Base-by-base conservation (phyloP, 495 filamentous ascomycete species). In the Thozetella sp. region DNA sequence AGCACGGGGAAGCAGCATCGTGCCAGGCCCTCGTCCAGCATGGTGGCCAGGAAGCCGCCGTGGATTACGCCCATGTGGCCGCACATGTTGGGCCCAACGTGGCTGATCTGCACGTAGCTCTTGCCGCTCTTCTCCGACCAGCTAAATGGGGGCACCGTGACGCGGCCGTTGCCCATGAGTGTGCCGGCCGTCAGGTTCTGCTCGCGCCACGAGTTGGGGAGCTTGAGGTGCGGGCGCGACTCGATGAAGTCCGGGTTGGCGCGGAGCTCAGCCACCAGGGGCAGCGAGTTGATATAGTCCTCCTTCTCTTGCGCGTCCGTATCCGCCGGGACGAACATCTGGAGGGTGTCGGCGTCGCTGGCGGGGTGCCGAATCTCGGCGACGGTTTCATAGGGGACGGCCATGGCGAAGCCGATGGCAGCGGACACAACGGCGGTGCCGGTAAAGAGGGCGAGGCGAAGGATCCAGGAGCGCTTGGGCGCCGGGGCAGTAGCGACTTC, bases 21-120 rank as follows among this genome's bases (percentile, higher is more conserved):
- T 57, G 91, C 95, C 27, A 98, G 74, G 0, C 92, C 92, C 74
- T 99, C 95, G 65, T 99, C 95, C 50, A 98, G 76, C 67, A 99
- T 77, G 13, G 96, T 98, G 15, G 95, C 96, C 51, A 98, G 75
- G 62, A 98, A 71, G 0, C 95, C 95, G 9, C 95, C 95, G 67
- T 99, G 95, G 1, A 99, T 80, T 59, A 98, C 91, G 1, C 94
- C 95, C 20, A 90, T 88, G 69, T 99, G 93, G 3, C 95, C 95
- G 69, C 92, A 98, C 43, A 99, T 75, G 65, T 92, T 88, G 2
- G 80, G 73, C 17, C 95, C 96, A 1, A 97, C 80, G 69, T 94
- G 95, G 53, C 86, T 82, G 19, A 98, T 83, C 22, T 89, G 85
- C 10, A 94, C 84, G 50, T 93, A 75, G 52, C 76, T 79, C 75